Base-by-base conservation (phyloP, 805 yeast genomes). In the Spathaspora gorwiae region DNA sequence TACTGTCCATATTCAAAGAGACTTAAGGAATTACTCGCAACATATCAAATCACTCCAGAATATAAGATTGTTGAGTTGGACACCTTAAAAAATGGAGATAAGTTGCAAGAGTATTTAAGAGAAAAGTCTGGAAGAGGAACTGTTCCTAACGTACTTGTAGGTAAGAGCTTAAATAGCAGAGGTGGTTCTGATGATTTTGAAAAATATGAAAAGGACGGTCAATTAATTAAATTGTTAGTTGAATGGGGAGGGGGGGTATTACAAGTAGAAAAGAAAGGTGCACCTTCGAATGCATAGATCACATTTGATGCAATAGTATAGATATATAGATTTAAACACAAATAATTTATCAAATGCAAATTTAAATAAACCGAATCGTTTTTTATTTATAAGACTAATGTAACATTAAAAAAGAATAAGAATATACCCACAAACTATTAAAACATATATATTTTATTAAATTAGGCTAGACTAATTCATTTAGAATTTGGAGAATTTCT, bases 401-500 rank as follows among this genome's bases (percentile, higher is more conserved):
- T 42, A 42, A 44, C 44, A 37, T 34, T 39, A 44, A 44, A 43
- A 35, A 14, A 12, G 37, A 36, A 29, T 24, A 41, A 19, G 12
- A 27, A 33, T 40, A 7, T 7, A 42, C 12, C n/a, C 19, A 26
- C 10, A 31, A 12, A 36, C 42, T 40, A n/a, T 39, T 43, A 33
- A 35, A 13, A 32, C 39, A 39, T 31, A 39, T 43, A 39, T 31
- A 31, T 39, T 31, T 42, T 43, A 32, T 37, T 37, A 30, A 35
- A n/a, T 27, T 26, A 6, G 7, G 13, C 15, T 26, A 19, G 2
- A 8, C 12, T 40, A 40, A 26, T 37, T 19, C 43, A 41, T 53
- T 88, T 92, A 94, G 79, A 94, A 94, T 81, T 94, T 94, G 78
- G 90, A 66, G 84, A 94, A 94, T 80, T 88, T 89, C 87, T 94